A percentile compares a stretch with the other conserved stretches of the same genome.
Conservation (phyloP, 2,329 filamentous ascomycete genomes). For the Akanthomyces dipterigenus region DNA sequence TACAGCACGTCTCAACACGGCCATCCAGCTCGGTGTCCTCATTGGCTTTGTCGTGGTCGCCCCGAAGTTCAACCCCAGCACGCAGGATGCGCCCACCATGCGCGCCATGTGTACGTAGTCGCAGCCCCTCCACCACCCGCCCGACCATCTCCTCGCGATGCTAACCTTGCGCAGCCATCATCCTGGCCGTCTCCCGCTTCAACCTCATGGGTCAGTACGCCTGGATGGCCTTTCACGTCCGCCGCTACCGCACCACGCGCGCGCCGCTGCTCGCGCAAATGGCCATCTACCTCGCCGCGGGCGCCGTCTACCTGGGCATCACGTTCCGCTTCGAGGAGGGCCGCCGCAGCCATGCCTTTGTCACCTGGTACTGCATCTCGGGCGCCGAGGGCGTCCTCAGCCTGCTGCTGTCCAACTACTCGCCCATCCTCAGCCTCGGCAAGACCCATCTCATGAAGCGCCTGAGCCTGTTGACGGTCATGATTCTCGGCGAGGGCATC, state of each 20-base stretch:
- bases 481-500: conserved; percentile 60
- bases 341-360: conserved; percentile 28
- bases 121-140: not conserved
- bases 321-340: conserved; percentile 30
- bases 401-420: conserved; percentile 47
- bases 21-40: conserved; percentile 56
- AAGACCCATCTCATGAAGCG: conserved; percentile 57
- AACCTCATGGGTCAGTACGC: conserved; percentile 48
- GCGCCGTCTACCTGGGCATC: conserved; percentile 35
- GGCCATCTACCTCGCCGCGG: conserved; percentile 26
- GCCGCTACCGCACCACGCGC: conserved; percentile 31
- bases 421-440: conserved; percentile 52
- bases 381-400: conserved; percentile 44
- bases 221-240: conserved; percentile 37
- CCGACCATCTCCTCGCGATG: not conserved
- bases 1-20: conserved; percentile 48
- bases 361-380: conserved; percentile 48
- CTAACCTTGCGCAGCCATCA: conserved; percentile 26
- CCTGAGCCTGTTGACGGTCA: conserved; percentile 56
- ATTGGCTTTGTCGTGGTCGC: conserved; percentile 58
- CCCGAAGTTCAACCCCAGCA: conserved; percentile 34
- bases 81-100: conserved; percentile 32
- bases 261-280: conserved; percentile 31
- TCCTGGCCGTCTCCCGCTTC: conserved; percentile 46
- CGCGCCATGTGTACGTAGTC: conserved; percentile 32